Conservation (phyloP, 768 basidiomycete species). For the Gloeophyllum trabeum region DNA sequence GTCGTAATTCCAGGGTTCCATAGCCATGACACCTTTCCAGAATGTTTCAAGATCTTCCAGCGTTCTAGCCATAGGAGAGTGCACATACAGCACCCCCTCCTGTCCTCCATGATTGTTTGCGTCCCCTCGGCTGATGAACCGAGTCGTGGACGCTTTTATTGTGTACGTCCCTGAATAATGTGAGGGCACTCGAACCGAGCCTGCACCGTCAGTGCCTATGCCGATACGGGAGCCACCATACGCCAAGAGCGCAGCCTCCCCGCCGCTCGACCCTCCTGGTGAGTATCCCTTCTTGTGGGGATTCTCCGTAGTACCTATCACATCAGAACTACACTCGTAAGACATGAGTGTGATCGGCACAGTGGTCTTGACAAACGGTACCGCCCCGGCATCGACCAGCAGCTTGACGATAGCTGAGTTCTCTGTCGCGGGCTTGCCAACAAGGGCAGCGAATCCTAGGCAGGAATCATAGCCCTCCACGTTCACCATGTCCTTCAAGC, state of each 20-base stretch:
- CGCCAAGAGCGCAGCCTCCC: constrained; percentile 38
- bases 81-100: constrained; percentile 41
- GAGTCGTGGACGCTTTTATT: constrained; percentile 42
- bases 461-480: constrained; percentile 36
- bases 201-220: constrained; percentile 61
- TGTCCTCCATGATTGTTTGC: constrained; percentile 37
- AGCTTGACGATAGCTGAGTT: constrained; percentile 29
- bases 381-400: constrained; percentile 20
- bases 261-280: constrained; percentile 39
- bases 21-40: constrained; percentile 48
- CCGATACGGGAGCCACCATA: constrained; percentile 31
- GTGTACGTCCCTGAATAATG: constrained; percentile 57
- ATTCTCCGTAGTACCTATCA: constrained; percentile 35
- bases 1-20: constrained; percentile 61
- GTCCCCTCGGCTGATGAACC: constrained; percentile 45
- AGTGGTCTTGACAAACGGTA: constrained; percentile 23
- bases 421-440: constrained; percentile 20
- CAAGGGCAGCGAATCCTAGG: constrained; percentile 27
- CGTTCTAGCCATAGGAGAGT: constrained; percentile 52
- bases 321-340: constrained; percentile 28
- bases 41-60: constrained; percentile 54
- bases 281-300: constrained; percentile 30
- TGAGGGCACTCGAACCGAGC: constrained; percentile 57
- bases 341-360: constrained; percentile 29
- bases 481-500: constrained; percentile 36